Percentiles rank a stretch among this genome's conserved stretches.
phyloP scores from a whole-genome alignment of 176 grass and related monocot species.

The Oryza punctata region DNA sequence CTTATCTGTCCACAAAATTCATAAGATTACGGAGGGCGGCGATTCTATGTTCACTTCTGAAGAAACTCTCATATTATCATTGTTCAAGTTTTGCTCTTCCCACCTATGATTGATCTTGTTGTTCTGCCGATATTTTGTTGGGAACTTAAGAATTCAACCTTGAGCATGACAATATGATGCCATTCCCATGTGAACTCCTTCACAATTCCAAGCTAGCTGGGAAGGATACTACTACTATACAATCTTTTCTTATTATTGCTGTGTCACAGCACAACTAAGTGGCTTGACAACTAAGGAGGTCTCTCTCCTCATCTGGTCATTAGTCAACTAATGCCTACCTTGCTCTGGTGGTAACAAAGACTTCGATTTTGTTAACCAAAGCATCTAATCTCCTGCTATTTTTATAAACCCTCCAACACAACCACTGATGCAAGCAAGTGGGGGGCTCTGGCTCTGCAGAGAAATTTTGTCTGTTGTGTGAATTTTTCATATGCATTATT shows the following conservation, averaged over 20 bases:
- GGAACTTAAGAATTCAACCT: conserved; percentile 17
- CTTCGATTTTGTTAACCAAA: conserved; percentile 32
- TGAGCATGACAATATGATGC: conserved; percentile 15
- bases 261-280: conserved; percentile 9
- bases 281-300: conserved; percentile 32
- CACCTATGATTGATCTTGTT: background rate
- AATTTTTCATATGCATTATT: conserved; percentile 35
- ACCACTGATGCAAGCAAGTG: conserved; percentile 16
- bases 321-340: conserved; percentile 42
- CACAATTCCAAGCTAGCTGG: background rate
- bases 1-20: background rate
- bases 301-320: background rate
- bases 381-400: conserved; percentile 35
- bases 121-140: background rate
- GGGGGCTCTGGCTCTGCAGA: background rate
- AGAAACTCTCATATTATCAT: background rate
- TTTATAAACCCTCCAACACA: conserved; percentile 29
- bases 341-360: conserved; percentile 40
- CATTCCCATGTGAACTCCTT: conserved; percentile 40
- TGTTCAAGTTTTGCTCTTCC: background rate
- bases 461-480: conserved; percentile 10
- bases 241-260: background rate
- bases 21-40: background rate
- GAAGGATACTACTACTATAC: background rate
- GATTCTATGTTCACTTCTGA: background rate